These are phyloP conservation scores for Aureobasidium musti DNA, from an alignment of 2,329 filamentous ascomycete species.

Conservation along the genomic window DNA sequence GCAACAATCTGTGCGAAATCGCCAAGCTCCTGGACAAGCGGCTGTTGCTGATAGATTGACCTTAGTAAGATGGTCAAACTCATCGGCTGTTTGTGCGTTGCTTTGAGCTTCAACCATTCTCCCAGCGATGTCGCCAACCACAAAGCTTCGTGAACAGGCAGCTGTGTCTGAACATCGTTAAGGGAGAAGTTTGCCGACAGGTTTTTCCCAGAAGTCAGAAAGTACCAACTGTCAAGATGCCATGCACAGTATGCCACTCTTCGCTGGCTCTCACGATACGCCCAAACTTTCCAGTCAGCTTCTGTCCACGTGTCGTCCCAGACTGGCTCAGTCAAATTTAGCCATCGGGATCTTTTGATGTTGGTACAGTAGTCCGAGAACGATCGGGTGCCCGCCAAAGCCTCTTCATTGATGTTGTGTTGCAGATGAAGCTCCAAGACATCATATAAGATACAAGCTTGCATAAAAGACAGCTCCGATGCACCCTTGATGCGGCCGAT, in stretches of 20 bases:
- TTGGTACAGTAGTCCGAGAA: slow-evolving; percentile 11
- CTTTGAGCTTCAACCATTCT: slow-evolving; percentile 11
- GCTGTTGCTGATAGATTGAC: slow-evolving; percentile 16
- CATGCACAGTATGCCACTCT: slow-evolving; percentile 25
- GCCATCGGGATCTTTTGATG: slow-evolving; percentile 18
- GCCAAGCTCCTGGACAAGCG: slow-evolving; percentile 7
- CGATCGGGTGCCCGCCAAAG: slow-evolving; percentile 6
- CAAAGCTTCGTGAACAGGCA: slow-evolving; percentile 23
- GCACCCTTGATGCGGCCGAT: neutral
- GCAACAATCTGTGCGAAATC: slow-evolving; percentile 14
- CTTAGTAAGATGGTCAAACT: slow-evolving; percentile 1
- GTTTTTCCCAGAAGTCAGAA: slow-evolving; percentile 2
- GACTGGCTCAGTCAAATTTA: neutral
- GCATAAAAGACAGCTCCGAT: slow-evolving; percentile 15
- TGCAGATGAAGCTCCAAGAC: slow-evolving; percentile 20
- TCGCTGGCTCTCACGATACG: slow-evolving; percentile 14
- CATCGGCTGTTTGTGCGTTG: slow-evolving; percentile 18
- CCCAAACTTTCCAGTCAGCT: slow-evolving; percentile 14
- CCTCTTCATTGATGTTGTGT: slow-evolving; percentile 1
- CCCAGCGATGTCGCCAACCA: slow-evolving; percentile 5
- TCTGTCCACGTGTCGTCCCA: slow-evolving; percentile 18
- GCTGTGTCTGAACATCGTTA: slow-evolving; percentile 9
- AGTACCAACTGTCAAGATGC: slow-evolving; percentile 14
- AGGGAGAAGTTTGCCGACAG: slow-evolving; percentile 21
- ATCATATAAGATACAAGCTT: slow-evolving; percentile 11